Evolutionary conservation across 78 protist species (phyloP).

Genomic region (Isochrysis galbana): DNA sequence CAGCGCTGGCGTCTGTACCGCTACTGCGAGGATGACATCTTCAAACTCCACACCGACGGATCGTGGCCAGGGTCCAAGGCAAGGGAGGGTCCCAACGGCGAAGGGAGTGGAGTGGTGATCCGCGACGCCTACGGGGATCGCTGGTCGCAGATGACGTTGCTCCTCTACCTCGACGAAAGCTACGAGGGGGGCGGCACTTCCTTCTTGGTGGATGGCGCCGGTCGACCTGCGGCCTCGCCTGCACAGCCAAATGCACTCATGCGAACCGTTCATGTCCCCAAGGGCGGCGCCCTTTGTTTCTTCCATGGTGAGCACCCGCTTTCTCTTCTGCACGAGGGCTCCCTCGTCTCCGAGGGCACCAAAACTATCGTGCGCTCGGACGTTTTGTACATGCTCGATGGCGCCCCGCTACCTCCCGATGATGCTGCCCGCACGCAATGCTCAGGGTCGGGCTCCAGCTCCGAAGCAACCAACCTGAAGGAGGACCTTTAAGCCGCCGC

Average conservation of each 20-base stretch:
- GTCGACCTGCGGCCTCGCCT: neutral
- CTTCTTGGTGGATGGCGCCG: neutral
- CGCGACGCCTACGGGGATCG: constrained; percentile 33
- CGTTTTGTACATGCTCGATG: neutral
- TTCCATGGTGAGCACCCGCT: constrained; percentile 6
- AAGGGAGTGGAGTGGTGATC: neutral
- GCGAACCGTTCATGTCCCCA: neutral
- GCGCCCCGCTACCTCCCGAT: neutral
- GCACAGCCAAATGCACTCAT: neutral
- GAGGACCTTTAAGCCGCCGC: too few species aligned
- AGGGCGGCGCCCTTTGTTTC: constrained; percentile 12
- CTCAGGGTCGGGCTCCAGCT: too few species aligned
- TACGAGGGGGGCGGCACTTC: constrained; percentile 45
- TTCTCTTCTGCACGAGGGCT: constrained; percentile 30
- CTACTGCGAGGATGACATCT: constrained; percentile 44
- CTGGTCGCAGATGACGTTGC: constrained; percentile 33
- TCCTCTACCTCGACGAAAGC: constrained; percentile 54
- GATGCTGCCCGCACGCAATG: too few species aligned
- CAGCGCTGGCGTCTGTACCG: constrained; percentile 42
- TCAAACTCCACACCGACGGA: constrained; percentile 54
- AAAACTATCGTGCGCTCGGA: neutral
- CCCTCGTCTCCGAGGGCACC: neutral
- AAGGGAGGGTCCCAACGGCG: too few species aligned
- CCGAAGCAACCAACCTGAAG: too few species aligned
- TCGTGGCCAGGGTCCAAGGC: constrained; percentile 56